Percentiles rank a stretch among this genome's conserved stretches.
These are phyloP conservation scores for Solanum chiquidenum DNA, from an alignment of 257 asterid genomes.

Conservation along the genomic window DNA sequence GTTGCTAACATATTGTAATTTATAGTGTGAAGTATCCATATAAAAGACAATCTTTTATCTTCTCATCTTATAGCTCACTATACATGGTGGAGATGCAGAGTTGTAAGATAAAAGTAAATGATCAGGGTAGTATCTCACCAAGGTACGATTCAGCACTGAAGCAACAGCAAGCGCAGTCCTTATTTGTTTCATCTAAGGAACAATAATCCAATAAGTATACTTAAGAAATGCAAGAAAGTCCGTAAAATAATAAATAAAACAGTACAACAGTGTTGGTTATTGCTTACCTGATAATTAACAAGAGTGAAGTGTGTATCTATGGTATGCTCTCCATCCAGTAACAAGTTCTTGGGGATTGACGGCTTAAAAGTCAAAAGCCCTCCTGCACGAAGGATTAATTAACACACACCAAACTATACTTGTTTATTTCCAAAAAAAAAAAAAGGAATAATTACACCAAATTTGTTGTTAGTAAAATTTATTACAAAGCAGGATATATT, in stretches of 20 bases:
- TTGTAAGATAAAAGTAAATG: background rate
- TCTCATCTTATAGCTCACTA: background rate
- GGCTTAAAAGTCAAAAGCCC: conserved; percentile 87
- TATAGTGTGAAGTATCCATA: background rate
- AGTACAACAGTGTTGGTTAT: background rate
- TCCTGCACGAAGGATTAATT: conserved; percentile 44
- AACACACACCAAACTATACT: background rate
- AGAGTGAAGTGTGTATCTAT: conserved; percentile 86
- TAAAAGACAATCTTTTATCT: background rate
- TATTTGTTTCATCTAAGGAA: conserved; percentile 81
- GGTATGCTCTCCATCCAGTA: conserved; percentile 83
- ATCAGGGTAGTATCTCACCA: conserved; percentile 45
- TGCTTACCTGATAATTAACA: conserved; percentile 84
- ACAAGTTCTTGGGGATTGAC: conserved; percentile 72
- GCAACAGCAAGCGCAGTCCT: conserved; percentile 94
- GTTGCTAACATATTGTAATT: background rate
- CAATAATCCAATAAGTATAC: background rate
- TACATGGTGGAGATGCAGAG: background rate
- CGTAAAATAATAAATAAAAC: background rate
- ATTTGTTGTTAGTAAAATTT: background rate
- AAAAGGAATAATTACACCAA: background rate
- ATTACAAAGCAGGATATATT: background rate
- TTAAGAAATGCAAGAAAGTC: background rate
- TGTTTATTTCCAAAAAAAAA: background rate
- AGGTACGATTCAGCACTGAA: conserved; percentile 75